These are phyloP conservation scores for Vigna trinervia DNA, from an alignment of 306 rosid genomes.

Conservation along the genomic window DNA sequence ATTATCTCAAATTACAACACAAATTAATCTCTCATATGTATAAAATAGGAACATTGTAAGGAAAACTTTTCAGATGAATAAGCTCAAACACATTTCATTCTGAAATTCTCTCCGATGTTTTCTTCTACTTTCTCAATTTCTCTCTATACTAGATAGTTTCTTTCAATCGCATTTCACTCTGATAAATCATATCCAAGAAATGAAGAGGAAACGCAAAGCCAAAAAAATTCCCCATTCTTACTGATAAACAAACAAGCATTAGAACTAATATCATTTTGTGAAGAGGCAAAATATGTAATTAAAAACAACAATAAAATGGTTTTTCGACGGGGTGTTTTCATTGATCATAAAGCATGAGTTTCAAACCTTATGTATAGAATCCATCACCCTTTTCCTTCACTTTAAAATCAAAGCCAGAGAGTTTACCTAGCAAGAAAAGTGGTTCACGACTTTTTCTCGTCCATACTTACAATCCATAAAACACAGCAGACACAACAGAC, in stretches of 20 bases:
- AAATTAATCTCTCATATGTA: neutral
- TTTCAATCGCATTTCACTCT: neutral
- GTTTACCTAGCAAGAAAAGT: neutral
- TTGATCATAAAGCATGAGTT: neutral
- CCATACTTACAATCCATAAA: constrained; percentile 5
- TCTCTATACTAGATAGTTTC: neutral
- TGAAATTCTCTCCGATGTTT: neutral
- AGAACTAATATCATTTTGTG: neutral
- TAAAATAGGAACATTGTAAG: neutral
- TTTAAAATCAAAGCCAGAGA: neutral
- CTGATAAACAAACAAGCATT: neutral
- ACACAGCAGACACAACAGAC: neutral
- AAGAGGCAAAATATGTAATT: neutral
- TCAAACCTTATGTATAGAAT: neutral
- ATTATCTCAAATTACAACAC: too few relatives aligned
- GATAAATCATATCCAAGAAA: neutral
- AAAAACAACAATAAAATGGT: neutral
- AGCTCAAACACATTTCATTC: neutral
- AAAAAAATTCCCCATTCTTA: neutral
- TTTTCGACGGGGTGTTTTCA: neutral
- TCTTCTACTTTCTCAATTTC: neutral
- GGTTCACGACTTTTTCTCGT: neutral
- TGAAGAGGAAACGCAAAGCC: neutral
- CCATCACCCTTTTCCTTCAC: constrained; percentile 7
- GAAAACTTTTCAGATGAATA: neutral